Evolutionary conservation across 129 eudicot genomes (phyloP), one percentile per base, ranked within the genome.

Genomic region (Escallonia herrerae): DNA sequence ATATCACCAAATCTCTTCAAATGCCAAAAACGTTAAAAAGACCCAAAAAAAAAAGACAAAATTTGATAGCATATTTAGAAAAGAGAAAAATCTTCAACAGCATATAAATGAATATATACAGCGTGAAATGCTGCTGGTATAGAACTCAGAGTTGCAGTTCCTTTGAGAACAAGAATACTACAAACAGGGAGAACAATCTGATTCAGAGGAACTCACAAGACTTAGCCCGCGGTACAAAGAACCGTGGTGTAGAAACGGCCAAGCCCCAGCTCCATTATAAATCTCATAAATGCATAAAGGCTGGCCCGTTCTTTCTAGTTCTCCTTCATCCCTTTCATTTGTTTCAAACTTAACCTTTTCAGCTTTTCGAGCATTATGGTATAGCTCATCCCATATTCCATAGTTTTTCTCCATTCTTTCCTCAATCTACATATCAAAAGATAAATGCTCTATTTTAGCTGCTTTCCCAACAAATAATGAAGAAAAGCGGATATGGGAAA

Each of bases 211-310:
- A 76, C 96, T 85, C 71, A 93, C 98, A 45, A 93, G 91, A 74
- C 96, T 93, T 73, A 88, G 71, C 54, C 98, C 98, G 76, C 98
- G 98, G 67, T 93, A 93, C 66, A 88, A 69, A 44, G 98, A 93
- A 76, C 98, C 98, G 81, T 93, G 96, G 87, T 93, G 98, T 66
- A 93, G 76, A 76, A 88, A 88, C 54, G 95, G 91, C 98, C 98
- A 93, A 64, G 91, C 90, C 44, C 98, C 98, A 39, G 96, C 87
- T 75, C 98, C 96, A 58, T 70, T 67, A 62, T 93, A 93, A 46
- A 88, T 79, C 80, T 93, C 98, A 58, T 93, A 93, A 54, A 93
- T 89, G 87, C 96, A 88, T 52, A 93, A 42, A 72, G 89, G 83
- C 78, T 86, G 96, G 61, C 98, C 96, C 6, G 91, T 88, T 65